Base-by-base conservation (phyloP, 1,139 yeast species). In the Kodamaea ohmeri region DNA sequence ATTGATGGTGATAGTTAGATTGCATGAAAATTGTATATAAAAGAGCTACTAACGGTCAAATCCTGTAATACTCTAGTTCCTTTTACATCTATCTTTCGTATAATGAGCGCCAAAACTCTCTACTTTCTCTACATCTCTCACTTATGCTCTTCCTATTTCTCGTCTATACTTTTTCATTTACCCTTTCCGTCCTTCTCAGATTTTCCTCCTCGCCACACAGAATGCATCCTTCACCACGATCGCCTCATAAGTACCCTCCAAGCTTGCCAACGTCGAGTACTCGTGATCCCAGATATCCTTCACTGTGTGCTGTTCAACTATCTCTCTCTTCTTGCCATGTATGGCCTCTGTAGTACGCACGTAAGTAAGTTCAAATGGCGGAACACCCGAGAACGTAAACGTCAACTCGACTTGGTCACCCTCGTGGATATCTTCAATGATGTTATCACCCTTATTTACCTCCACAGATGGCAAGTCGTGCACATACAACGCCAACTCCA, bases 191-290 rank as follows among this genome's bases (percentile, higher is more conserved):
- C 12, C 28, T 19, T 27, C 38, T 17, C 40, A 40, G 18, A 22
- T 25, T 24, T 48, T 48, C 43, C 53, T 72, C 40, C 60, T 61
- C 3, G 83, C 85, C 22, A 65, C 67, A 68, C 98, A 92, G 59
- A 67, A 84, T 13, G 83, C 83, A 63, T 92, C 99, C 40, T 78
- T 77, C 9, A 92, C 78, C 52, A 85, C 89, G 30, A 87, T 76
- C 6, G 97, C 97, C 58, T 90, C 96, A 55, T 94, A 92, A 3
- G 89, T 84, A 32, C 99, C 99, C 56, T 90, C 96, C 49, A 87
- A 67, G 49, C 88, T 85, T 1, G 95, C 92, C 53, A 73, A 67
- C 4, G 86, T 82, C 35, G 79, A 72, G 55, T 87, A 80, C 50
- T 82, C 87, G 52, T 78, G 63, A 2, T 76, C 82, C 63, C 77